Base-by-base conservation (phyloP, 2,329 filamentous ascomycete species). In the Trichoderma sp. region DNA sequence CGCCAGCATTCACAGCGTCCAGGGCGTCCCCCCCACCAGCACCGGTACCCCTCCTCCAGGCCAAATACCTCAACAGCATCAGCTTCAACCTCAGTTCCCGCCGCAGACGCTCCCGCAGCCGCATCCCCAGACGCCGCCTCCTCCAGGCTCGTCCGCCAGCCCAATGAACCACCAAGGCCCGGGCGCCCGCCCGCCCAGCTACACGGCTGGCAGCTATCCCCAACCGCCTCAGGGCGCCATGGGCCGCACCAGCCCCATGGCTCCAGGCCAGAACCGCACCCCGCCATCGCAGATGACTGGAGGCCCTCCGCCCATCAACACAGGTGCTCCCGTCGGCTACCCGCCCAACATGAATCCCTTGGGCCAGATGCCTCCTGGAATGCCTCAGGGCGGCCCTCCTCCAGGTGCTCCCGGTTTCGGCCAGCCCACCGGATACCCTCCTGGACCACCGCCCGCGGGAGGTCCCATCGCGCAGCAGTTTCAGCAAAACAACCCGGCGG, bases 251-350 rank as follows among this genome's bases (percentile, higher is more conserved):
- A 88, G 85, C 75, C 86, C 86, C 63, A 79, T 86, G 74, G 81
- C 82, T 70, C 84, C 84, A 76, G 85, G 83, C 74, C 83, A 81
- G 73, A 81, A 84, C 73, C 86, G 88, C 72, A 88, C 87, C 74
- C 87, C 88, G 73, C 88, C 88, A 17, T 85, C 84, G 70, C 88
- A 89, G 80, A 88, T 89, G 86, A 83, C 87, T 74, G 88, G 88
- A 76, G 89, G 89, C 20, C 89, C 89, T 76, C 88, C 89, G 75
- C 89, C 89, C 76, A 91, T 91, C 82, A 91, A 91, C 82, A 91
- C 89, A 71, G 86, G 86, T 74, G 85, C 88, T 74, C 87, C 88
- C 72, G 80, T 87, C 73, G 88, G 88, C 72, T 91, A 91, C 78
- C 88, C 88, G 77, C 88, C 88, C 32, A 84, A 85, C 74, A 86